Evolutionary conservation across 2,329 filamentous ascomycete species (phyloP), one percentile per base, ranked within the genome.

Genomic region (Aspergillus arachidicola): DNA sequence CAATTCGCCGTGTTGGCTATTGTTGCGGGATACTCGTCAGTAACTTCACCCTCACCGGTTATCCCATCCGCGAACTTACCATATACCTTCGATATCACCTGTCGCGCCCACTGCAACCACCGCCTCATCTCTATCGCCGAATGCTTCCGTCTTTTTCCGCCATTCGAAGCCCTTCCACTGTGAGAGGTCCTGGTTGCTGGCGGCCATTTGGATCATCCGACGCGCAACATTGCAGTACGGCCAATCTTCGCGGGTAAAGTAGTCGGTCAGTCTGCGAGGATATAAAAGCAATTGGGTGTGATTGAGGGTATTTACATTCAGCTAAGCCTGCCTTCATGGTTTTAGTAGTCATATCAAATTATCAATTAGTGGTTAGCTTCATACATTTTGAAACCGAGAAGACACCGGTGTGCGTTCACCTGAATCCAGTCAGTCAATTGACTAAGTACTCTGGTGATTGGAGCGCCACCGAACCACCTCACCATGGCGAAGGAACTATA

Each of bases 151-250:
- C 54, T 91, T 88, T 64, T 93, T 87, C 69, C 89, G 82, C 79
- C 87, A 90, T 69, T 84, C 82, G 64, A 90, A 80, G 1, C 80
- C 79, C 69, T 87, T 84, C 86, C 86, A 90, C 58, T 79, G 74
- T 41, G 78, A 81, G 64, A 79, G 78, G 72, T 84, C 84, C 61
- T 83, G 83, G 53, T 80, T 84, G 45, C 80, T 81, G 66, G 87
- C 81, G 28, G 89, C 84, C 64, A 87, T 84, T 63, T 86, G 86
- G 30, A 84, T 87, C 75, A 98, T 85, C 68, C 90, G 89, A 63
- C 87, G 86, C 26, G 91, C 91, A 60, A 89, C 87, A 68, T 87
- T 86, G 80, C 95, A 99, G 80, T 97, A 98, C 1, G 95, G 93
- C 95, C 95, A 99, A 79, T 88, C 84, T 84, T 67, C 51, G 57